Conservation (phyloP, 1,284 basidiomycete species). For the Trametes sp. region DNA sequence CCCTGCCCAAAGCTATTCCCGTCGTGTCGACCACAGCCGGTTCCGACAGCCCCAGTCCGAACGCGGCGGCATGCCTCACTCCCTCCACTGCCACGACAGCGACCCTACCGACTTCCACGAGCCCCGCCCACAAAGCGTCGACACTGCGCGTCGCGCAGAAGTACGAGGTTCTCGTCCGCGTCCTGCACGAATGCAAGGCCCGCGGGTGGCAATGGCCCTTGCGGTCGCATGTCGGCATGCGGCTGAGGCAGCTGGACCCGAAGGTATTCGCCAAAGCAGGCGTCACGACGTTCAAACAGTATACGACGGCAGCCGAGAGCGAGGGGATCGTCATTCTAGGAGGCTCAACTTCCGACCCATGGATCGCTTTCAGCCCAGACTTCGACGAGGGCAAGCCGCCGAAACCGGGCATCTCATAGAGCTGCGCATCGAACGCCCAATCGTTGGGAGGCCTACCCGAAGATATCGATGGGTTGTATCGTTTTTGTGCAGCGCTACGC, state of each 20-base stretch:
- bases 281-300: constrained; percentile 53
- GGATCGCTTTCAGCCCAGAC: constrained; percentile 51
- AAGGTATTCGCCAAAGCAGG: constrained; percentile 52
- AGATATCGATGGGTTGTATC: too few relatives aligned
- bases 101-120: neutral
- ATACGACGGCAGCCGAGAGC: constrained; percentile 52
- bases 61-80: neutral
- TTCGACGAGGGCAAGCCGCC: neutral
- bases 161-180: neutral
- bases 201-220: constrained; percentile 34
- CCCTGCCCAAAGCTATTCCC: neutral
- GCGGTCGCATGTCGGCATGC: constrained; percentile 49
- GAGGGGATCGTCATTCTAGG: constrained; percentile 57
- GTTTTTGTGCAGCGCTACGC: too few relatives aligned
- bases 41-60: neutral
- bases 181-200: neutral
- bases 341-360: constrained; percentile 48
- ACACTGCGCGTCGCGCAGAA: neutral
- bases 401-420: neutral
- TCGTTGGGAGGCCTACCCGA: too few relatives aligned
- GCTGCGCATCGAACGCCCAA: neutral
- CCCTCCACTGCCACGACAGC: neutral
- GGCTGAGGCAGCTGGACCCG: constrained; percentile 46
- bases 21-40: neutral
- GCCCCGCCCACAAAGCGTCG: neutral